phyloP scores from a whole-genome alignment of 371 early-diverging fungal genomes.

The Haplosporangium sp. region DNA sequence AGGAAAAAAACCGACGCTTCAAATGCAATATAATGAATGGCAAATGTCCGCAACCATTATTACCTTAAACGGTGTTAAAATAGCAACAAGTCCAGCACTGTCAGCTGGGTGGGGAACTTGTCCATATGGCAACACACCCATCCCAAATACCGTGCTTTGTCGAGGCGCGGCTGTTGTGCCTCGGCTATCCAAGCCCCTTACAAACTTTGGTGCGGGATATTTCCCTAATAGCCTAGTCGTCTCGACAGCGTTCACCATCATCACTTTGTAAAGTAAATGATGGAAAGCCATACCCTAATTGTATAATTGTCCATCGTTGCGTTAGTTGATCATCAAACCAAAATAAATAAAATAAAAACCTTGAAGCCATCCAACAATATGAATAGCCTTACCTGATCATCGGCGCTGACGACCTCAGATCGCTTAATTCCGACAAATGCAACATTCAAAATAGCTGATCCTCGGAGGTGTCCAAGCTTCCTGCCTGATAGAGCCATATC shows the following conservation, averaged over 20 bases:
- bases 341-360: neutral
- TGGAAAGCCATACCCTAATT: constrained; percentile 78
- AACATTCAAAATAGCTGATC: constrained; percentile 76
- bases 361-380: too few relatives aligned
- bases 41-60: neutral
- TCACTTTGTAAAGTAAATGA: constrained; percentile 74
- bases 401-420: constrained; percentile 77
- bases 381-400: constrained; percentile 65
- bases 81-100: constrained; percentile 75
- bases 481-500: constrained; percentile 59
- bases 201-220: constrained; percentile 61
- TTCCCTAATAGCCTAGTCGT: constrained; percentile 78
- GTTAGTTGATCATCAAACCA: neutral
- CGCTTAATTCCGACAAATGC: constrained; percentile 76
- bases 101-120: constrained; percentile 75
- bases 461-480: constrained; percentile 78
- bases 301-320: neutral
- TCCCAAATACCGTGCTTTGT: constrained; percentile 75
- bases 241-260: constrained; percentile 76
- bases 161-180: constrained; percentile 54
- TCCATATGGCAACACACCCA: constrained; percentile 75
- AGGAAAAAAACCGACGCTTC: too few relatives aligned
- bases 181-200: constrained; percentile 23
- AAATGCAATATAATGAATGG: too few relatives aligned
- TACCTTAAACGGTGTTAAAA: constrained; percentile 82